Evolutionary conservation across 1,139 yeast species (phyloP).

Genomic region (Suhomyces maxii): DNA sequence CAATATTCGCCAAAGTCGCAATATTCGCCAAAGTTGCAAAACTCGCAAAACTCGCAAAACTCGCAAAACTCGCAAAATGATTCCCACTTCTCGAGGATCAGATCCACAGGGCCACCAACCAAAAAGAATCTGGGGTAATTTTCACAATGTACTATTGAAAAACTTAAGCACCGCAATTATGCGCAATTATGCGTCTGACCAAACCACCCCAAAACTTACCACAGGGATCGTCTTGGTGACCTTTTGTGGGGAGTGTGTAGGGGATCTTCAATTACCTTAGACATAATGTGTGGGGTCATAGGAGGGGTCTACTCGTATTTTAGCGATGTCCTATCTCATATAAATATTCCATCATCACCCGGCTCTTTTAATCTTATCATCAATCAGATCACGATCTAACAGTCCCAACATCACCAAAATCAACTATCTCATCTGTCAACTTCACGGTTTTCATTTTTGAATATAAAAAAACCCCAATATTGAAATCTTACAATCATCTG

Average conservation of each 20-base stretch:
- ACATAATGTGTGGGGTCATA: not conserved
- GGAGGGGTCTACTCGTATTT: not conserved
- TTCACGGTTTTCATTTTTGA: no score
- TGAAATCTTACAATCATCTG: no score
- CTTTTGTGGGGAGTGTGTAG: not conserved
- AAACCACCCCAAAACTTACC: not conserved
- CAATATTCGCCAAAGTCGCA: not conserved
- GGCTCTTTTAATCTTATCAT: no score
- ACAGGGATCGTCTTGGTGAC: not conserved
- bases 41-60: not conserved
- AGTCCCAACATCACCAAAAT: no score
- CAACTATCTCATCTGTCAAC: no score
- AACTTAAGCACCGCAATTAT: not conserved
- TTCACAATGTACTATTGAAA: not conserved
- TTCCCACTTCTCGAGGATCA: not conserved
- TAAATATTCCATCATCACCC: no score
- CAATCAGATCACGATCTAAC: no score
- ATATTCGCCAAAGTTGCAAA: not conserved
- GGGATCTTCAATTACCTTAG: not conserved
- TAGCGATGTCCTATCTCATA: no score
- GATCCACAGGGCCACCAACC: not conserved
- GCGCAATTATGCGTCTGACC: not conserved
- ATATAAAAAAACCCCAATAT: no score
- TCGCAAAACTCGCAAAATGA: not conserved
- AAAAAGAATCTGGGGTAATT: not conserved